Evolutionary conservation across 2,329 filamentous ascomycete genomes (phyloP).

Genomic region (Gremmenia infestans): DNA sequence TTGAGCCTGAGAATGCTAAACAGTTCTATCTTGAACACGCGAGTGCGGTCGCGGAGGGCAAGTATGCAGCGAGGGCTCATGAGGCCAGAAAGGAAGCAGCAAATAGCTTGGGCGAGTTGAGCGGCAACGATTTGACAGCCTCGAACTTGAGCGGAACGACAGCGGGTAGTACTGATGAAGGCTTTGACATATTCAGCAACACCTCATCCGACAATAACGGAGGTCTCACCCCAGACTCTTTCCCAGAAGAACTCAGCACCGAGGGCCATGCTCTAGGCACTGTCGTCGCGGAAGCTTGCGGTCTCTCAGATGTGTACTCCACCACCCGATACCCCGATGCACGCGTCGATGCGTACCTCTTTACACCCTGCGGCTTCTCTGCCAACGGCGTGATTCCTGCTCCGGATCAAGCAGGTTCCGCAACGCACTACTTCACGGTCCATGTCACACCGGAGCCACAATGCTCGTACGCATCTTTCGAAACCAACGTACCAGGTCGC

Average conservation of each 20-base stretch:
- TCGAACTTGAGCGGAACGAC: conserved; percentile 37
- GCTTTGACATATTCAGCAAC: conserved; percentile 78
- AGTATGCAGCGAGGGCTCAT: conserved; percentile 64
- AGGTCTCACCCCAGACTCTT: conserved; percentile 51
- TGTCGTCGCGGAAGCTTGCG: conserved; percentile 84
- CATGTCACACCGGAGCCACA: conserved; percentile 96
- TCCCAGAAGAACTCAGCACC: conserved; percentile 74
- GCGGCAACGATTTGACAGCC: conserved; percentile 40
- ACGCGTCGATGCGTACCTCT: conserved; percentile 91
- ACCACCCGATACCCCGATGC: conserved; percentile 84
- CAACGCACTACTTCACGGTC: conserved; percentile 89
- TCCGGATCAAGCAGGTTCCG: conserved; percentile 47
- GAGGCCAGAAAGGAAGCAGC: conserved; percentile 57
- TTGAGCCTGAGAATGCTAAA: conserved; percentile 63
- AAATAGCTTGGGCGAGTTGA: conserved; percentile 54
- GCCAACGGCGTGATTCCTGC: conserved; percentile 93
- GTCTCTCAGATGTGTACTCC: conserved; percentile 84
- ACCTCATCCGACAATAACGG: conserved; percentile 59
- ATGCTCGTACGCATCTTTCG: conserved; percentile 96
- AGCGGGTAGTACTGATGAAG: conserved; percentile 45
- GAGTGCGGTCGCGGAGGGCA: conserved; percentile 82
- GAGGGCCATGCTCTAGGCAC: conserved; percentile 93
- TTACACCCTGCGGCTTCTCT: conserved; percentile 94
- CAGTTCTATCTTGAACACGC: conserved; percentile 75
- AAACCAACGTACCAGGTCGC: conserved; percentile 91